These are phyloP conservation scores for Aspergillus spinulosporus DNA, from an alignment of 2,329 filamentous ascomycete species.

Conservation along the genomic window DNA sequence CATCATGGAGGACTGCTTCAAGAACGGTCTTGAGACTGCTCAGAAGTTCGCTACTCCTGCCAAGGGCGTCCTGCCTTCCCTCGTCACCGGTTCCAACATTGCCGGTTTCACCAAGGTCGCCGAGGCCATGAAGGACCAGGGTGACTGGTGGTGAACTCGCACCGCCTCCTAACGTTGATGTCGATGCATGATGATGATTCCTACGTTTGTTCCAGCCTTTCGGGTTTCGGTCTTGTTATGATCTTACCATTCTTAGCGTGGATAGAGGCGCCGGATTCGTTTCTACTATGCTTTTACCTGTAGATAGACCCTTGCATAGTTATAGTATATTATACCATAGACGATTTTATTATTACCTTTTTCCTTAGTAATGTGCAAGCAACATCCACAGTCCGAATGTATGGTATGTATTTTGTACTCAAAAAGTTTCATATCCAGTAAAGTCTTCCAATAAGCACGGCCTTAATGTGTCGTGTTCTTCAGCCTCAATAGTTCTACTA, in stretches of 20 bases:
- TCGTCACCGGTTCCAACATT: constrained; percentile 95
- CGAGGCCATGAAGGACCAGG: constrained; percentile 91
- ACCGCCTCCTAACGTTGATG: constrained; percentile 3
- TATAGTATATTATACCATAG: constrained; percentile 4
- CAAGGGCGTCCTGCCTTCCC: constrained; percentile 81
- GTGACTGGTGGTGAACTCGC: constrained; percentile 72
- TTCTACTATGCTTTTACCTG: constrained; percentile 11
- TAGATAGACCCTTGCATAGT: constrained; percentile 1
- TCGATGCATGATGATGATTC: constrained; percentile 22
- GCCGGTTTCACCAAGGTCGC: constrained; percentile 97
- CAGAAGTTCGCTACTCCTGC: constrained; percentile 78
- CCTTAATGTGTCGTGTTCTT: too few species aligned
- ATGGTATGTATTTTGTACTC: too few species aligned
- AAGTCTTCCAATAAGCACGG: too few species aligned
- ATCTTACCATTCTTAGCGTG: constrained; percentile 21
- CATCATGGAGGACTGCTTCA: constrained; percentile 95
- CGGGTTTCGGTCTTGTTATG: constrained; percentile 6
- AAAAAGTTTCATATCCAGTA: too few species aligned
- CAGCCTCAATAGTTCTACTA: background rate
- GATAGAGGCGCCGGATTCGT: constrained; percentile 37
- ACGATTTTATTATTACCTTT: background rate
- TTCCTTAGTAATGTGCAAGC: too few species aligned
- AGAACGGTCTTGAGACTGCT: constrained; percentile 83
- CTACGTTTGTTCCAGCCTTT: constrained; percentile 25
- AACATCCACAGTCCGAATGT: too few species aligned